Evolutionary conservation across 768 basidiomycete genomes (phyloP).

Genomic region (Russula sp.): DNA sequence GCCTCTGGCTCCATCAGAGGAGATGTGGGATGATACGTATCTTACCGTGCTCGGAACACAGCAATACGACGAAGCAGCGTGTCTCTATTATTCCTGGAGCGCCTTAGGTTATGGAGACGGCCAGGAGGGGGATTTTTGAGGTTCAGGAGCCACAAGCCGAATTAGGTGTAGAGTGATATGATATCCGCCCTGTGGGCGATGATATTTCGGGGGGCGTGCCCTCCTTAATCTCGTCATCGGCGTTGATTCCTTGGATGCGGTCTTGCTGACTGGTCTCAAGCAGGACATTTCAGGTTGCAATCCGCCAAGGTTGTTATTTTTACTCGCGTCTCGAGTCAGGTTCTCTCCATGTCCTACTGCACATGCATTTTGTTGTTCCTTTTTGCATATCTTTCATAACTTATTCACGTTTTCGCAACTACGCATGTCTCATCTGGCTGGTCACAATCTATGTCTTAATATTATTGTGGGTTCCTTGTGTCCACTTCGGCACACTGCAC

Average conservation of each 20-base stretch:
- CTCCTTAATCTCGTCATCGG: slow-evolving; percentile 15
- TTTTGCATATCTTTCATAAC: slow-evolving; percentile 17
- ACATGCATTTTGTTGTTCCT: slow-evolving; percentile 9
- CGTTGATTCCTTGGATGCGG: slow-evolving; percentile 27
- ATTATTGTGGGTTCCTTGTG: no score
- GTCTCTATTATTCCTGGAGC: slow-evolving; percentile 74
- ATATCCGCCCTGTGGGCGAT: slow-evolving; percentile 21
- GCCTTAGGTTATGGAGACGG: slow-evolving; percentile 64
- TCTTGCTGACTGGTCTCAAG: slow-evolving; percentile 24
- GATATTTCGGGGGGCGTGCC: slow-evolving; percentile 22
- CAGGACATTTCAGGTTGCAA: slow-evolving; percentile 24
- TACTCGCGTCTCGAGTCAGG: slow-evolving; percentile 6
- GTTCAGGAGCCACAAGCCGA: slow-evolving; percentile 57
- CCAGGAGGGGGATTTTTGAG: slow-evolving; percentile 66
- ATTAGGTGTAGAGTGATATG: slow-evolving; percentile 12
- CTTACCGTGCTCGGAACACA: slow-evolving; percentile 75
- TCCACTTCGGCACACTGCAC: no score
- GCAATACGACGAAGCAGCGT: slow-evolving; percentile 74
- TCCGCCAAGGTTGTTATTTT: slow-evolving; percentile 20
- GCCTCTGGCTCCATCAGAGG: slow-evolving; percentile 61
- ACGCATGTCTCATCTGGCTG: slow-evolving; percentile 23
- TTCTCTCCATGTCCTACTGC: background rate
- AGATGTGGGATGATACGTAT: slow-evolving; percentile 78
- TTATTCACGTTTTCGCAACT: slow-evolving; percentile 12
- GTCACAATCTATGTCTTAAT: slow-evolving; percentile 24